A percentile compares a stretch with the other conserved stretches of the same genome.
Evolutionary conservation across 202 grass and related monocot genomes (phyloP).

Genomic region (Zoysia matrella): DNA sequence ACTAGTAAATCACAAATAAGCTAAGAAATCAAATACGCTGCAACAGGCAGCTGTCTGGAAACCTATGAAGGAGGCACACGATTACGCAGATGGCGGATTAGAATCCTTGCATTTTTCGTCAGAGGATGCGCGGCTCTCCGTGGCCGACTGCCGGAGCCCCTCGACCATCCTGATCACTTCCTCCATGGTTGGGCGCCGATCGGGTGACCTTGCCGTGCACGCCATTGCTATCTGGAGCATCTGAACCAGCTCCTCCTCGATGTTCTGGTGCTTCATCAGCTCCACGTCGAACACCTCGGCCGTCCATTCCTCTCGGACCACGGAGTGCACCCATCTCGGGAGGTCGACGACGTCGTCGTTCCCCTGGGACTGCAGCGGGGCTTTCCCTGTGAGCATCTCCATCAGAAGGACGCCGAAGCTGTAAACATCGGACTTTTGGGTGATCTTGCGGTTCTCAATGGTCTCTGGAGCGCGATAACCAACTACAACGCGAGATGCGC

Average conservation of each 20-base stretch:
- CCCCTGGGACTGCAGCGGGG: conserved; percentile 78
- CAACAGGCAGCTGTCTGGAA: conserved; percentile 14
- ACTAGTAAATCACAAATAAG: conserved; percentile 40
- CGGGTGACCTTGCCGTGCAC: conserved; percentile 62
- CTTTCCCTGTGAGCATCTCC: conserved; percentile 92
- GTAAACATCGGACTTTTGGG: conserved; percentile 92
- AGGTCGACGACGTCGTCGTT: conserved; percentile 80
- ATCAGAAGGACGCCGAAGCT: conserved; percentile 91
- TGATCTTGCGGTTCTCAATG: conserved; percentile 73
- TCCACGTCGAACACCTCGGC: conserved; percentile 90
- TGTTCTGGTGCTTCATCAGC: conserved; percentile 67
- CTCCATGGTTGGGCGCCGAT: conserved; percentile 76
- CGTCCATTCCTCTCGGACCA: conserved; percentile 97
- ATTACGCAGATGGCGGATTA: conserved; percentile 41
- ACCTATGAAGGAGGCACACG: neutral
- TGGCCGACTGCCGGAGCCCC: conserved; percentile 63
- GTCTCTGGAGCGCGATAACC: conserved; percentile 91
- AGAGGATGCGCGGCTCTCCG: conserved; percentile 64
- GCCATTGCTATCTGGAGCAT: conserved; percentile 93
- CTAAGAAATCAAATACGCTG: conserved; percentile 42
- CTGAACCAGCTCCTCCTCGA: conserved; percentile 90
- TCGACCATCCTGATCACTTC: conserved; percentile 92
- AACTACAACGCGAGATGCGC: conserved; percentile 62
- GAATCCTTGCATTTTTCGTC: conserved; percentile 64
- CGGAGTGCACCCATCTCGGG: conserved; percentile 89